Conservation (phyloP, 1,284 basidiomycete genomes). For the Cryptococcus sp. region DNA sequence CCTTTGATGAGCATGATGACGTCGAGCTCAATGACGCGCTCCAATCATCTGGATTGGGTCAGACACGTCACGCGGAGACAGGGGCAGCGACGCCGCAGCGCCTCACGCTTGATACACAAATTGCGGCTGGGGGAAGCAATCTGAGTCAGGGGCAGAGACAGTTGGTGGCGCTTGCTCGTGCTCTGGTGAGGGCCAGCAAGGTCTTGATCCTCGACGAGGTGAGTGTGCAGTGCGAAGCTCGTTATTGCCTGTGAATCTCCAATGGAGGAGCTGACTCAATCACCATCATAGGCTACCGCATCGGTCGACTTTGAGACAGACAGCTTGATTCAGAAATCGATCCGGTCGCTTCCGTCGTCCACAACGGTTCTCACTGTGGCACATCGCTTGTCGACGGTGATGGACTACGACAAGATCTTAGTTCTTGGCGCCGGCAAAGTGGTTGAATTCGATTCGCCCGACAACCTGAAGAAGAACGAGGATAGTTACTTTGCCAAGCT, state of each 20-base stretch:
- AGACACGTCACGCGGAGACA: slow-evolving; percentile 23
- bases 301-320: slow-evolving; percentile 57
- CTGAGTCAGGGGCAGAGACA: slow-evolving; percentile 72
- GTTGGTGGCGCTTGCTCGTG: slow-evolving; percentile 61
- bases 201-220: slow-evolving; percentile 61
- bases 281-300: slow-evolving; percentile 45
- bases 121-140: slow-evolving; percentile 60
- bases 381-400: slow-evolving; percentile 57
- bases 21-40: slow-evolving; percentile 59
- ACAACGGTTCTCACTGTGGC: slow-evolving; percentile 55
- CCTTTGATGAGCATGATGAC: slow-evolving; percentile 73
- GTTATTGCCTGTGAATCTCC: neutral
- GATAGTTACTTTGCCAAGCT: slow-evolving; percentile 62
- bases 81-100: slow-evolving; percentile 44
- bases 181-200: slow-evolving; percentile 58
- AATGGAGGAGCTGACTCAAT: too few relatives aligned
- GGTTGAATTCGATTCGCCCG: slow-evolving; percentile 62
- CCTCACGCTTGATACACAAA: slow-evolving; percentile 50
- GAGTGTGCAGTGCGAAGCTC: slow-evolving; percentile 7
- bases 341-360: slow-evolving; percentile 52
- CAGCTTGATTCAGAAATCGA: slow-evolving; percentile 56
- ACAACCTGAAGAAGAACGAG: slow-evolving; percentile 61
- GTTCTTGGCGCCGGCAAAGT: slow-evolving; percentile 59
- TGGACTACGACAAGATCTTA: slow-evolving; percentile 59
- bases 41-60: slow-evolving; percentile 55